Conservation (phyloP, 257 asterid species). For the Ligustrum vulgare region DNA sequence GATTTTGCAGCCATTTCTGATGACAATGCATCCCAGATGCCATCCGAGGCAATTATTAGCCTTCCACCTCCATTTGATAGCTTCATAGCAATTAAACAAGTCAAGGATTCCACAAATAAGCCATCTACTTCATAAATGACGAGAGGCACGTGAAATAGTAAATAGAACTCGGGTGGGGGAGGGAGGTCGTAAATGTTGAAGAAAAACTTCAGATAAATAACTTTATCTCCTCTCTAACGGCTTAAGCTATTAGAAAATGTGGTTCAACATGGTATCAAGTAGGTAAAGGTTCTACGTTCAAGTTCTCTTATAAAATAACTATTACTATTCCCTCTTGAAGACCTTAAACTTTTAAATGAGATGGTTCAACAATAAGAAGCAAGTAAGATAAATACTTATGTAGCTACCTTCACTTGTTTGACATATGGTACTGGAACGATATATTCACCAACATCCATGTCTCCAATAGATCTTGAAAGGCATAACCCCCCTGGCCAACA, state of each 20-base stretch:
- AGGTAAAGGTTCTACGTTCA: neutral
- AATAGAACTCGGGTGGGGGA: neutral
- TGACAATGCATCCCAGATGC: constrained; percentile 82
- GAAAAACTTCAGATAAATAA: neutral
- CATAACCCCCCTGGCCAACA: constrained; percentile 90
- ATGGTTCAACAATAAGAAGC: neutral
- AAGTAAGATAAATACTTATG: neutral
- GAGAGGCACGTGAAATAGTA: neutral
- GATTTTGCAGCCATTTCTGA: constrained; percentile 73
- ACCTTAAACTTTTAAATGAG: neutral
- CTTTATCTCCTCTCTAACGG: neutral
- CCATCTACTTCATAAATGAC: neutral
- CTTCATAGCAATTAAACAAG: constrained; percentile 30
- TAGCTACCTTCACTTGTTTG: constrained; percentile 73
- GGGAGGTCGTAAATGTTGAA: neutral
- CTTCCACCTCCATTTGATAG: constrained; percentile 75
- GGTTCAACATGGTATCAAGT: neutral
- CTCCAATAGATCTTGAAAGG: constrained; percentile 82
- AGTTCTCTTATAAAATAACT: neutral
- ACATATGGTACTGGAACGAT: constrained; percentile 77
- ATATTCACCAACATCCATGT: constrained; percentile 80
- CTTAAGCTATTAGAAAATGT: neutral
- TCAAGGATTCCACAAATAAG: constrained; percentile 6
- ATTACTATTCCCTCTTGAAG: neutral
- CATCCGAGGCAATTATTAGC: constrained; percentile 86